A percentile compares a stretch with the other conserved stretches of the same genome.
Evolutionary conservation across 2,329 filamentous ascomycete genomes (phyloP).

Genomic region (Cladosporium oxysporum): DNA sequence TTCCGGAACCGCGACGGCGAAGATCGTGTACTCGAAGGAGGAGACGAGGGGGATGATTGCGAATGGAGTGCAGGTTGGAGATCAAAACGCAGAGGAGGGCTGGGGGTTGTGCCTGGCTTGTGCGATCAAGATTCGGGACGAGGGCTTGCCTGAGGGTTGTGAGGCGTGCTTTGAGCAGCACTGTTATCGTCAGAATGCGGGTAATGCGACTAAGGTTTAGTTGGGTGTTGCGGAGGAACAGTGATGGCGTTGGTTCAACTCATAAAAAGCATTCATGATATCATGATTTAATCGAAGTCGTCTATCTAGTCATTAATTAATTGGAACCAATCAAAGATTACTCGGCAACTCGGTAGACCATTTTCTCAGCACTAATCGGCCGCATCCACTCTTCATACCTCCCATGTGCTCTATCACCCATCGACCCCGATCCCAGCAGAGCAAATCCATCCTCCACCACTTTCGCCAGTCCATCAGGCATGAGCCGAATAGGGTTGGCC

Average conservation of each 20-base stretch:
- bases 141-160: constrained; percentile 39
- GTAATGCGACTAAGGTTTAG: background rate
- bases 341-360: background rate
- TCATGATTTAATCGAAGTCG: background rate
- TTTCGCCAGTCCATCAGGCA: constrained; percentile 2
- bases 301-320: background rate
- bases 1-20: constrained; percentile 36
- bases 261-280: background rate
- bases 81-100: constrained; percentile 38
- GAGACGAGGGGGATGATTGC: constrained; percentile 43
- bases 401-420: background rate
- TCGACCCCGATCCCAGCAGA: constrained; percentile 1
- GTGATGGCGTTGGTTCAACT: background rate
- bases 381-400: constrained; percentile 21
- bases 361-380: constrained; percentile 20
- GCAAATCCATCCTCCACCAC: constrained; percentile 14
- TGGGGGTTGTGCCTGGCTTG: constrained; percentile 48
- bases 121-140: constrained; percentile 42
- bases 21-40: constrained; percentile 40
- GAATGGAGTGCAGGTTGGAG: constrained; percentile 44
- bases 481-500: background rate
- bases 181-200: constrained; percentile 33
- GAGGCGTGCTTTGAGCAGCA: constrained; percentile 45
- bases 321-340: background rate
- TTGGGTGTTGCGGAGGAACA: background rate